phyloP scores from a whole-genome alignment of 768 basidiomycete species.

The Lentinula detonsa region DNA sequence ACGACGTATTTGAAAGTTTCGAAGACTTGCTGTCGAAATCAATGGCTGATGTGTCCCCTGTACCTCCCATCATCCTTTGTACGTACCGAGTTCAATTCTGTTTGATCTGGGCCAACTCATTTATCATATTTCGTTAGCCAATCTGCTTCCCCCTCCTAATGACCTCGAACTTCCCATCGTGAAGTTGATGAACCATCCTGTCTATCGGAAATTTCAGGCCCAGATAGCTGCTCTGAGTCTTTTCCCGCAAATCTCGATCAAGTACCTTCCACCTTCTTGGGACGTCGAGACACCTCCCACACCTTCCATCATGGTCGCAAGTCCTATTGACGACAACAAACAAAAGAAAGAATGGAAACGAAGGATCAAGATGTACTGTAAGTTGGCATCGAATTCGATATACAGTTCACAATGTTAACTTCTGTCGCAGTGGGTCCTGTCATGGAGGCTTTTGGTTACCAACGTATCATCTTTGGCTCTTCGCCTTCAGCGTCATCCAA shows the following conservation, averaged over 20 bases:
- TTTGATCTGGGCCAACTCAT: background rate
- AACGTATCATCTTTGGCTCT: constrained; percentile 80
- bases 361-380: constrained; percentile 81
- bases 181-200: constrained; percentile 72
- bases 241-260: constrained; percentile 63
- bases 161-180: constrained; percentile 67
- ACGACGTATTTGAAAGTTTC: constrained; percentile 53
- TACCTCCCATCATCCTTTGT: constrained; percentile 66
- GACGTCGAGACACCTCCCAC: constrained; percentile 46
- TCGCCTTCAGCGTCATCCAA: constrained; percentile 53
- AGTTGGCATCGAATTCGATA: constrained; percentile 24
- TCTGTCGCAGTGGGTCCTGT: constrained; percentile 61
- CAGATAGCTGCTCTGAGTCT: constrained; percentile 71
- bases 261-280: constrained; percentile 76
- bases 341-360: constrained; percentile 63
- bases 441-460: constrained; percentile 79
- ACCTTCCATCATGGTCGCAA: constrained; percentile 37
- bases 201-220: constrained; percentile 67
- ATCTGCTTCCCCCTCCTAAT: constrained; percentile 75
- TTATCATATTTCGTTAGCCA: constrained; percentile 42
- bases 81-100: constrained; percentile 18
- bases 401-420: constrained; percentile 1
- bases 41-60: constrained; percentile 34
- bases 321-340: constrained; percentile 35
- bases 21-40: constrained; percentile 70